These are phyloP conservation scores for Populus trichocarpa DNA, from an alignment of 441 rosid genomes.

Conservation along the genomic window DNA sequence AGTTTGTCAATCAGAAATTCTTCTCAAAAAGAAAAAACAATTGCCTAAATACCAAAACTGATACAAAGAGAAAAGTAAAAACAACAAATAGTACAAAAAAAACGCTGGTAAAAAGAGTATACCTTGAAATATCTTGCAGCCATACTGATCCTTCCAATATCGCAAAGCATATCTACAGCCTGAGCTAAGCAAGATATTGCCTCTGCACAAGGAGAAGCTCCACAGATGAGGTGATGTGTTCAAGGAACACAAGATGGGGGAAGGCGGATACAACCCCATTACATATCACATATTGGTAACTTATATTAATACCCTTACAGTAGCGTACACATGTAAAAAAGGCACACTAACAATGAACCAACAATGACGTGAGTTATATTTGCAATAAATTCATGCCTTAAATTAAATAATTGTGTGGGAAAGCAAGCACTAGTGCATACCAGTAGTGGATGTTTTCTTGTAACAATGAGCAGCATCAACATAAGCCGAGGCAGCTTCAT, in stretches of 20 bases:
- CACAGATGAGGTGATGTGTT: not conserved
- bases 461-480: constrained; percentile 94
- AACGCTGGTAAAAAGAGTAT: not conserved
- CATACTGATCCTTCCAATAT: constrained; percentile 94
- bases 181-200: constrained; percentile 81
- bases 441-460: constrained; percentile 75
- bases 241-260: not conserved
- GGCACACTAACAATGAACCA: not conserved
- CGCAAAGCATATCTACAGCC: constrained; percentile 81
- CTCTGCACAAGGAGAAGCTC: constrained; percentile 47
- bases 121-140: constrained; percentile 99
- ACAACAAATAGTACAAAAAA: not conserved
- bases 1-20: too few relatives aligned
- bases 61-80: not conserved
- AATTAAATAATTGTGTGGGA: not conserved
- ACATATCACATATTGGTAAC: not conserved
- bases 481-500: constrained; percentile 91
- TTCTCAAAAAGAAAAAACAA: not conserved
- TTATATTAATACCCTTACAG: not conserved
- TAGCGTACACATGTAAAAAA: not conserved
- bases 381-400: not conserved
- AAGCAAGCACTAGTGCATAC: not conserved
- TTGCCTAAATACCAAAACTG: not conserved
- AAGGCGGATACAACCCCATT: not conserved
- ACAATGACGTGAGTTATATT: not conserved